Conservation (phyloP, 1,284 basidiomycete species). For the Xanthoconium separans region DNA sequence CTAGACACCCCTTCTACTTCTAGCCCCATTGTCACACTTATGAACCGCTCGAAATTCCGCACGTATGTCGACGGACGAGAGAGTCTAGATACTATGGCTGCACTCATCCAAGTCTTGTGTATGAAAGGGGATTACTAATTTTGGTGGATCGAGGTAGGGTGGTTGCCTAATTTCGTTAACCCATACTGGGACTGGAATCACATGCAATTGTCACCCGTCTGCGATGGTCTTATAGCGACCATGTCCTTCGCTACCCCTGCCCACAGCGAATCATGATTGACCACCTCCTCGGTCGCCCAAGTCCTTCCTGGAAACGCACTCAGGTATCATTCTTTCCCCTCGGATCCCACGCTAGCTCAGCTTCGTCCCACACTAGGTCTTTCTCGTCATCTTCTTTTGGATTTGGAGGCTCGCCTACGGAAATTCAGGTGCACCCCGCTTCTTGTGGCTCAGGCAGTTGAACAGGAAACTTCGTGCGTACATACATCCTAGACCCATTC, state of each 20-base stretch:
- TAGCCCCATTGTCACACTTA: no score
- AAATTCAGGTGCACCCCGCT: slow-evolving; percentile 62
- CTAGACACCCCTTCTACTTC: no score
- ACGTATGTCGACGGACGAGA: no score
- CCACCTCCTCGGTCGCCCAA: slow-evolving; percentile 78
- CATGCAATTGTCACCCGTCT: slow-evolving; percentile 36
- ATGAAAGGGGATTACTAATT: not conserved
- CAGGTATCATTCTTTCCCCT: slow-evolving; percentile 47
- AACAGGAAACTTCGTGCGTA: slow-evolving; percentile 64
- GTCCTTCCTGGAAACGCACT: slow-evolving; percentile 69
- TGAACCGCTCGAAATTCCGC: no score
- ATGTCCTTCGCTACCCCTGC: slow-evolving; percentile 8
- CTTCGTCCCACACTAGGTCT: slow-evolving; percentile 50
- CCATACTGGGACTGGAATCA: slow-evolving; percentile 27
- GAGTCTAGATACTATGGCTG: no score
- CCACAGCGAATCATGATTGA: slow-evolving; percentile 64
- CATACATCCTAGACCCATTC: not conserved
- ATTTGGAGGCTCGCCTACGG: slow-evolving; percentile 75
- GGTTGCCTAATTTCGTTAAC: not conserved
- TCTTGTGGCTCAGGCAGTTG: slow-evolving; percentile 59
- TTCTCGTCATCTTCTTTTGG: slow-evolving; percentile 91
- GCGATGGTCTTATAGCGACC: slow-evolving; percentile 8
- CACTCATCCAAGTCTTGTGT: no score
- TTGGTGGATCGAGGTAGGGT: not conserved
- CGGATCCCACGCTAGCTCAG: not conserved